These are phyloP conservation scores for Microdochium nivale DNA, from an alignment of 2,329 filamentous ascomycete genomes.

Conservation along the genomic window DNA sequence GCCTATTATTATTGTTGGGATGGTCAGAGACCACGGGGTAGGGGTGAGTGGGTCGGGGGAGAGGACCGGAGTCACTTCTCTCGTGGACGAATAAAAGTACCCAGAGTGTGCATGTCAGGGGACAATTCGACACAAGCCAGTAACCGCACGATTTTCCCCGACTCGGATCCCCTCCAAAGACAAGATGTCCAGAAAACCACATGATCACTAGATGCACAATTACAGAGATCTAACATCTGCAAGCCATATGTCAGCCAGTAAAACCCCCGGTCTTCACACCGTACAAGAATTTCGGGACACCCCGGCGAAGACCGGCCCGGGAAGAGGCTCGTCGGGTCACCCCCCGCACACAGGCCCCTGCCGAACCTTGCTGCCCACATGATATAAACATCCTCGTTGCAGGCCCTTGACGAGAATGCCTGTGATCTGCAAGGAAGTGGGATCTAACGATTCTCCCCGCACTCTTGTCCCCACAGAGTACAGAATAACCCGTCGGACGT, in stretches of 20 bases:
- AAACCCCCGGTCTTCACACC: not conserved
- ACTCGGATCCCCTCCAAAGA: not conserved
- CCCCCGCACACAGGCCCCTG: not conserved
- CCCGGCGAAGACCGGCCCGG: not conserved
- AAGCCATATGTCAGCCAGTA: not conserved
- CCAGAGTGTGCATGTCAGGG: not conserved
- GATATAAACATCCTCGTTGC: too few relatives aligned
- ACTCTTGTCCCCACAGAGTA: too few relatives aligned
- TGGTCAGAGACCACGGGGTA: too few relatives aligned
- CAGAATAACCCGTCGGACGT: too few relatives aligned
- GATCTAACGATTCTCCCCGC: too few relatives aligned
- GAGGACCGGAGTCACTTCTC: too few relatives aligned
- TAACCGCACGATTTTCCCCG: not conserved
- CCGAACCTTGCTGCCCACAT: not conserved
- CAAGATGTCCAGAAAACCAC: not conserved
- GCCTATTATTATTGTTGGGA: too few relatives aligned
- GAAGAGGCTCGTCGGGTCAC: not conserved
- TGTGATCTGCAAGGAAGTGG: too few relatives aligned
- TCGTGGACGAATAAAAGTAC: not conserved
- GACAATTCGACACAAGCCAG: not conserved
- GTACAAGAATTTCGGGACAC: not conserved
- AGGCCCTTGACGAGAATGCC: too few relatives aligned
- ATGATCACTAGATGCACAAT: not conserved
- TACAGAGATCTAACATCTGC: not conserved
- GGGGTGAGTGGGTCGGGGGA: too few relatives aligned